Conservation (phyloP, 805 yeast genomes). For the Sugiyamaella valdiviana region DNA sequence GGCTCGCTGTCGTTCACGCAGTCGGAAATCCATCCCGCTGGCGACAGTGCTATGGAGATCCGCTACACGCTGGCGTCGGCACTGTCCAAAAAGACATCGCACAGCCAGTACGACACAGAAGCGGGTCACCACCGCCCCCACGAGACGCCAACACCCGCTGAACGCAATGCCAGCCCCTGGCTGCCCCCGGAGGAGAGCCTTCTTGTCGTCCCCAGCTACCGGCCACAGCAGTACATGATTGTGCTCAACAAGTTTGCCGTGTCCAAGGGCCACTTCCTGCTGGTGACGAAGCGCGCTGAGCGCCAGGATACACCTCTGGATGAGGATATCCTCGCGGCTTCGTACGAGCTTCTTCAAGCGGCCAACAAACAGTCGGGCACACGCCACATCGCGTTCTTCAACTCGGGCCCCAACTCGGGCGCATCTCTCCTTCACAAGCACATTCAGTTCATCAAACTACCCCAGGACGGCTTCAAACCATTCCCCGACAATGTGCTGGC, state of each 20-base stretch:
- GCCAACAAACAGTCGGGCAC: slow-evolving; percentile 41
- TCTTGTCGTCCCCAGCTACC: slow-evolving; percentile 50
- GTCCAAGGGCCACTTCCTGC: slow-evolving; percentile 66
- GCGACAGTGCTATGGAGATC: slow-evolving; percentile 30
- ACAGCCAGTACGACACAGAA: slow-evolving; percentile 3
- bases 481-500: slow-evolving; percentile 17
- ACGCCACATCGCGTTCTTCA: slow-evolving; percentile 76
- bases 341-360: slow-evolving; percentile 48
- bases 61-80: slow-evolving; percentile 34
- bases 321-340: slow-evolving; percentile 60
- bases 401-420: slow-evolving; percentile 82
- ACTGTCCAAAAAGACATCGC: slow-evolving; percentile 31
- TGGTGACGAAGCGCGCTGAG: slow-evolving; percentile 69
- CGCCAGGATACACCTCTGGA: slow-evolving; percentile 67
- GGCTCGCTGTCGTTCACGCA: slow-evolving; percentile 49
- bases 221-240: slow-evolving; percentile 48
- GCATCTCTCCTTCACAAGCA: slow-evolving; percentile 96
- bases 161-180: slow-evolving; percentile 52
- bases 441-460: slow-evolving; percentile 74
- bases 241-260: slow-evolving; percentile 86
- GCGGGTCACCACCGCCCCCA: not conserved
- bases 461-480: slow-evolving; percentile 44
- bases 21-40: slow-evolving; percentile 34
- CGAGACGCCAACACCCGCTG: not conserved
- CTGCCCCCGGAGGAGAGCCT: slow-evolving; percentile 70